A percentile compares a stretch with the other conserved stretches of the same genome.
Evolutionary conservation across 371 early-diverging fungal species (phyloP).

Genomic region (Haplosporangium sp.): DNA sequence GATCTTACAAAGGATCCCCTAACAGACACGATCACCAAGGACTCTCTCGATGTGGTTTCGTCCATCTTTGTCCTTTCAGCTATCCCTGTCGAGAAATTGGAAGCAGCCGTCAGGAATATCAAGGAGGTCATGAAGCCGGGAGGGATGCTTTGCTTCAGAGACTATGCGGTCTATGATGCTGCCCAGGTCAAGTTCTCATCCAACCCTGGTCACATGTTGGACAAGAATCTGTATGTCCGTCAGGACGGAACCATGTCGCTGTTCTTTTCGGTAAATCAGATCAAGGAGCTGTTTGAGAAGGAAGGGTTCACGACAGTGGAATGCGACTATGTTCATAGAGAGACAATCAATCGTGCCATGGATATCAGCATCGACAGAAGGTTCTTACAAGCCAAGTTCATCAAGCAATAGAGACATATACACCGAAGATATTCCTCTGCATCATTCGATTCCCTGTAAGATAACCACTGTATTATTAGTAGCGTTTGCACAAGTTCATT

Average conservation of each 20-base stretch:
- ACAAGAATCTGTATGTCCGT: slow-evolving; percentile 87
- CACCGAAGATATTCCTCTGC: not conserved
- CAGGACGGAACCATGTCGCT: slow-evolving; percentile 87
- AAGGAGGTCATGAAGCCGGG: slow-evolving; percentile 78
- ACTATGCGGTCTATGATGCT: slow-evolving; percentile 90
- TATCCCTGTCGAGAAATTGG: slow-evolving; percentile 85
- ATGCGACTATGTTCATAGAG: slow-evolving; percentile 80
- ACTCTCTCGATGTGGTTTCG: slow-evolving; percentile 81
- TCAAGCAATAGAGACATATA: slow-evolving; percentile 50
- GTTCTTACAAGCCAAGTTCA: slow-evolving; percentile 90
- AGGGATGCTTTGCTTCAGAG: slow-evolving; percentile 85
- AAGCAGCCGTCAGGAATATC: slow-evolving; percentile 73
- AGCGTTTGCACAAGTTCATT: too few species aligned
- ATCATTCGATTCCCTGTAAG: slow-evolving; percentile 1
- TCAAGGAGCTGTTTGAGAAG: slow-evolving; percentile 66
- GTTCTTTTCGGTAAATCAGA: slow-evolving; percentile 72
- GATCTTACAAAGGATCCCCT: slow-evolving; percentile 80
- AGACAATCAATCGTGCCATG: slow-evolving; percentile 84
- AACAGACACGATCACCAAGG: slow-evolving; percentile 69
- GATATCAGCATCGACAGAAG: slow-evolving; percentile 83
- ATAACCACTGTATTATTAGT: not conserved
- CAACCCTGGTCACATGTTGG: slow-evolving; percentile 77
- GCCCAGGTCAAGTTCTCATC: slow-evolving; percentile 89
- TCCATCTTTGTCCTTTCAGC: slow-evolving; percentile 89
- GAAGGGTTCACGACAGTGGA: slow-evolving; percentile 77